These are phyloP conservation scores for Punica granatum DNA, from an alignment of 345 rosid species.

Conservation along the genomic window DNA sequence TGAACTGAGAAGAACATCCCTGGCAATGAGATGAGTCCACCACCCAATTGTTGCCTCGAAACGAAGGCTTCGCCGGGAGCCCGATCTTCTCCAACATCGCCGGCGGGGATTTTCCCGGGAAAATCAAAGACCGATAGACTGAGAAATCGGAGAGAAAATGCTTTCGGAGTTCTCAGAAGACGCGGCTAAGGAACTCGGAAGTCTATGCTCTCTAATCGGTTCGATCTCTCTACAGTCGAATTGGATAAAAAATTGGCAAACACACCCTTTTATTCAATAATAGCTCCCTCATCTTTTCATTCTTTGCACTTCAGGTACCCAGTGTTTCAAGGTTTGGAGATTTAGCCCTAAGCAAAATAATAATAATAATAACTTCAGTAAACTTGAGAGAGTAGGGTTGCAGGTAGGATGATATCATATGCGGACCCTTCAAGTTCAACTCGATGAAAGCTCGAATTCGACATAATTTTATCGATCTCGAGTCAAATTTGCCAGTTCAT, in stretches of 20 bases:
- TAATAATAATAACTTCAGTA: too few species aligned
- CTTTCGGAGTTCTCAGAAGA: not conserved
- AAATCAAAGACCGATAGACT: not conserved
- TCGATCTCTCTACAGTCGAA: not conserved
- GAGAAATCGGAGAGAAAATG: not conserved
- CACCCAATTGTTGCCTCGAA: conserved; percentile 75
- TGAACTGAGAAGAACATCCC: conserved; percentile 87
- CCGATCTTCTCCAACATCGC: conserved; percentile 90
- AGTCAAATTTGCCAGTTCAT: too few species aligned
- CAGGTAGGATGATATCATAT: too few species aligned
- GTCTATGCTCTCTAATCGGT: not conserved
- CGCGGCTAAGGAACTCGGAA: not conserved
- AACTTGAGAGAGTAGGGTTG: too few species aligned
- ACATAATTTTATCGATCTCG: too few species aligned
- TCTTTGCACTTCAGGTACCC: not conserved
- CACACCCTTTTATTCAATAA: not conserved
- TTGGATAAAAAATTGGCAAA: not conserved
- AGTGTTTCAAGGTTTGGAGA: not conserved
- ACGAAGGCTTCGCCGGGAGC: conserved; percentile 79
- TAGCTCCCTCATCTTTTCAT: not conserved
- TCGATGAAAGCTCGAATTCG: too few species aligned
- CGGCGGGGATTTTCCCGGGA: not conserved
- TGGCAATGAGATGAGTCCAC: conserved; percentile 89
- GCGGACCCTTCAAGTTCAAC: too few species aligned
- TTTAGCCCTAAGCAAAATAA: too few species aligned